A percentile compares a stretch with the other conserved stretches of the same genome.
phyloP scores from a whole-genome alignment of 2,329 filamentous ascomycete species.

The Alternaria alternata region DNA sequence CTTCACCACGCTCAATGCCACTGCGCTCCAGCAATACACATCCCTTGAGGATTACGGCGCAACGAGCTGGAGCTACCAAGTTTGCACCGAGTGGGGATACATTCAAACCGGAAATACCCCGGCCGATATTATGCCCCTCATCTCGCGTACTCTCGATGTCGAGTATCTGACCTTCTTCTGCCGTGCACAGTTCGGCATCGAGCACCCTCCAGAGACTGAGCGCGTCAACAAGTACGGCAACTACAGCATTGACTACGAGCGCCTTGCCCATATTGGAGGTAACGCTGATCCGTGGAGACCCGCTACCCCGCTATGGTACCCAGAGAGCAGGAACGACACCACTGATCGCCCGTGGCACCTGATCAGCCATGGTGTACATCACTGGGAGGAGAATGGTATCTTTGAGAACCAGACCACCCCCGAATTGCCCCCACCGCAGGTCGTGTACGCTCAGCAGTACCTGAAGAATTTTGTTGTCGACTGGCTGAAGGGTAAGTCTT shows the following conservation, averaged over 20 bases:
- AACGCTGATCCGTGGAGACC: conserved; percentile 82
- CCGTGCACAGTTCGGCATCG: conserved; percentile 74
- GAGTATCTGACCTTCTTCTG: conserved; percentile 71
- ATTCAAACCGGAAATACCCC: conserved; percentile 78
- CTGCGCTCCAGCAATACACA: conserved; percentile 31
- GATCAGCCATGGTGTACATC: conserved; percentile 78
- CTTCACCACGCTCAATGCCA: conserved; percentile 59
- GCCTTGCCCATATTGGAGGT: conserved; percentile 80
- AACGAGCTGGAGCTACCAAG: conserved; percentile 66
- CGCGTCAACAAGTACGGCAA: conserved; percentile 80
- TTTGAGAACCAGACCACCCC: conserved; percentile 68
- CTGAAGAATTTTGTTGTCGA: conserved; percentile 69
- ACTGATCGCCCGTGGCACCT: conserved; percentile 74
- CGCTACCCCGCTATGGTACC: conserved; percentile 74
- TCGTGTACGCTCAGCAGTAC: conserved; percentile 66
- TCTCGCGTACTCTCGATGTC: conserved; percentile 74
- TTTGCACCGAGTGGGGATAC: conserved; percentile 71
- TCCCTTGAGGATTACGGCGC: conserved; percentile 26
- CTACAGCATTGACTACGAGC: conserved; percentile 74
- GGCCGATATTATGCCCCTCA: conserved; percentile 67
- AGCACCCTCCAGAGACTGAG: conserved; percentile 66
- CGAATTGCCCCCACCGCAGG: conserved; percentile 65
- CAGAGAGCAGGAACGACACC: conserved; percentile 66
- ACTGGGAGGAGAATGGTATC: conserved; percentile 80
- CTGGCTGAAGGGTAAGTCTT: conserved; percentile 65